These are phyloP conservation scores for Fomitopsis betulina DNA, from an alignment of 1,284 basidiomycete genomes.

Conservation along the genomic window DNA sequence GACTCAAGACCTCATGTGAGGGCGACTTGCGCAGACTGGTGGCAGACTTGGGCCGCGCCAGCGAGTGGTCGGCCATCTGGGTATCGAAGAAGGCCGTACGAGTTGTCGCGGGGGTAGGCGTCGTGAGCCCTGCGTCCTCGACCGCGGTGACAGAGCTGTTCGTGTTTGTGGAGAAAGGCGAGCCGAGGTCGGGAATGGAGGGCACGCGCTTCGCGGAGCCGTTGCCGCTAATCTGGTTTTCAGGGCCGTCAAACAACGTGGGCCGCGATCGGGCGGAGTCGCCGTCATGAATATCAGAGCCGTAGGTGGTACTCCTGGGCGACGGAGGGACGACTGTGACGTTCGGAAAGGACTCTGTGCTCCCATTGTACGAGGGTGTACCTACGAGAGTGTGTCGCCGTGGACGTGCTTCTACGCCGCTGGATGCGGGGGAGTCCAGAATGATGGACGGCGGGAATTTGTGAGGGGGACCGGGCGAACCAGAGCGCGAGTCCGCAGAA, in stretches of 20 bases:
- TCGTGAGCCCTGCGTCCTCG: constrained; percentile 25
- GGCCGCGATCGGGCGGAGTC: constrained; percentile 6
- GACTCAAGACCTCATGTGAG: background rate
- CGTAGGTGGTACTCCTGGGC: constrained; percentile 32
- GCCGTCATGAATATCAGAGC: constrained; percentile 16
- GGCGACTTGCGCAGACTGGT: constrained; percentile 33
- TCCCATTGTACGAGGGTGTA: constrained; percentile 6
- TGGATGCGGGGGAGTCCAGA: constrained; percentile 15
- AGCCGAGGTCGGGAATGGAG: constrained; percentile 3
- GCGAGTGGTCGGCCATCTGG: constrained; percentile 20
- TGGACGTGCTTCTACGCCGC: constrained; percentile 5
- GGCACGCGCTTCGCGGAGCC: constrained; percentile 1
- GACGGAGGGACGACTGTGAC: constrained; percentile 57
- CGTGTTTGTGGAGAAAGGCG: constrained; percentile 3
- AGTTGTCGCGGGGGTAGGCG: constrained; percentile 27
- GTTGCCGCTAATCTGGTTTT: background rate
- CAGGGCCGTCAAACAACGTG: constrained; percentile 3
- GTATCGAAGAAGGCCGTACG: constrained; percentile 20
- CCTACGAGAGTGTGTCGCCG: constrained; percentile 8
- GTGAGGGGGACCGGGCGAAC: constrained; percentile 15
- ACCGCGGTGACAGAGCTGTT: background rate
- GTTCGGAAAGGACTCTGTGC: constrained; percentile 33
- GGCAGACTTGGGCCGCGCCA: constrained; percentile 33
- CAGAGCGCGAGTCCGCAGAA: constrained; percentile 17
- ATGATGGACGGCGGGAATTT: constrained; percentile 19